phyloP scores from a whole-genome alignment of 2,329 filamentous ascomycete genomes.

The Pyrenochaeta sp. region DNA sequence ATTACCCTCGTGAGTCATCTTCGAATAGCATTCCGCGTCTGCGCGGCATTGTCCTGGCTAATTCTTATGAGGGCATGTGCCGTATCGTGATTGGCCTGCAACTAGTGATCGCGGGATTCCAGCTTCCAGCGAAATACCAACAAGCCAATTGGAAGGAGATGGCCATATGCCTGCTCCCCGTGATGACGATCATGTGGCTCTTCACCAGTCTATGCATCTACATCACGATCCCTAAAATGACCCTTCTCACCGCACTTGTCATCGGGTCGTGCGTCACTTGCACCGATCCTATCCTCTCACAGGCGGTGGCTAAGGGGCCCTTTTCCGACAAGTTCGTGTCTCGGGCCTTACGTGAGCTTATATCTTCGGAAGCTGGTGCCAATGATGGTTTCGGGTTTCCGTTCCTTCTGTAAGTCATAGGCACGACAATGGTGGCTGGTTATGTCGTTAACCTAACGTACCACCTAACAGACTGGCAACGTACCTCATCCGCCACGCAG shows the following conservation, averaged over 20 bases:
- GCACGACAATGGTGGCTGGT: too few species aligned
- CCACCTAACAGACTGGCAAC: too few species aligned
- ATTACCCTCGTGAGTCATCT: slow-evolving; percentile 51
- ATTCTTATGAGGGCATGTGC: slow-evolving; percentile 54
- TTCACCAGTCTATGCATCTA: slow-evolving; percentile 65
- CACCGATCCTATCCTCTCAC: slow-evolving; percentile 69
- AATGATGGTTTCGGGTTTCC: slow-evolving; percentile 72
- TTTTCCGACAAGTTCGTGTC: slow-evolving; percentile 70
- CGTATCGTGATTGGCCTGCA: slow-evolving; percentile 70
- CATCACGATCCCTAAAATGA: slow-evolving; percentile 63
- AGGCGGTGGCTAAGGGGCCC: slow-evolving; percentile 69
- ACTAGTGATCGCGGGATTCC: slow-evolving; percentile 69
- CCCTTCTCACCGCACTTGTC: slow-evolving; percentile 59
- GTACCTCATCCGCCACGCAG: slow-evolving; percentile 65
- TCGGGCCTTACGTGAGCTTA: slow-evolving; percentile 66
- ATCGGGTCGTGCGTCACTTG: slow-evolving; percentile 69
- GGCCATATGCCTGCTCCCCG: slow-evolving; percentile 63
- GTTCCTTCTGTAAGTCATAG: too few species aligned
- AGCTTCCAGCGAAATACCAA: slow-evolving; percentile 67
- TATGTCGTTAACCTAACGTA: too few species aligned
- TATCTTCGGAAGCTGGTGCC: slow-evolving; percentile 68
- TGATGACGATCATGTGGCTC: slow-evolving; percentile 71
- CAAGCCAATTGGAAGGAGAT: slow-evolving; percentile 62
- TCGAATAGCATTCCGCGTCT: background rate
- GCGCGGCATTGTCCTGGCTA: too few species aligned